Conservation (phyloP, 768 basidiomycete species). For the Neoboletus magnificus region DNA sequence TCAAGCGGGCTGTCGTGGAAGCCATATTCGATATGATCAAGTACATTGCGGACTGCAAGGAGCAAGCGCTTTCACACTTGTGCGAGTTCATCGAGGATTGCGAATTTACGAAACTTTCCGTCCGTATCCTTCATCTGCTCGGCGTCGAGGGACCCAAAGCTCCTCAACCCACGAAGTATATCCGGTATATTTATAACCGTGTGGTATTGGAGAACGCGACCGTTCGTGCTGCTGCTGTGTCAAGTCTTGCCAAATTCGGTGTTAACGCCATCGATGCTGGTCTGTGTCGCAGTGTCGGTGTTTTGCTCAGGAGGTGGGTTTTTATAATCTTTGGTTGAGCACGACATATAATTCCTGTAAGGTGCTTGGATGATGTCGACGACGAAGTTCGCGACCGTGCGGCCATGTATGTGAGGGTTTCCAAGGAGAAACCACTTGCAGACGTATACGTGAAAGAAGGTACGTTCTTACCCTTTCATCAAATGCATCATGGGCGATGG, state of each 20-base stretch:
- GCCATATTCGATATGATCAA: constrained; percentile 99
- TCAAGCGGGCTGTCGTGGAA: constrained; percentile 98
- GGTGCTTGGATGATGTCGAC: constrained; percentile 96
- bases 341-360: constrained; percentile 28
- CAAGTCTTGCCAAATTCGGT: constrained; percentile 95
- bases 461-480: constrained; percentile 32
- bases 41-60: constrained; percentile 92
- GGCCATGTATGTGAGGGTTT: constrained; percentile 85
- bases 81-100: constrained; percentile 99
- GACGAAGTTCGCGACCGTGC: constrained; percentile 99
- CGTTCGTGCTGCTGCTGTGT: constrained; percentile 93
- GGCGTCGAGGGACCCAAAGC: constrained; percentile 96
- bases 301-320: constrained; percentile 76
- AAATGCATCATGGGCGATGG: background rate
- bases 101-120: constrained; percentile 98
- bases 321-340: background rate
- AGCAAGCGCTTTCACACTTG: constrained; percentile 94
- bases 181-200: constrained; percentile 99
- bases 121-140: constrained; percentile 91
- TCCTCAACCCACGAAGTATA: constrained; percentile 96
- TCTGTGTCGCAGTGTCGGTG: constrained; percentile 81
- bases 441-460: constrained; percentile 92
- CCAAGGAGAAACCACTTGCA: constrained; percentile 76
- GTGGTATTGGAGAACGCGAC: constrained; percentile 98
- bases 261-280: constrained; percentile 77